Evolutionary conservation across 495 filamentous ascomycete genomes (phyloP).

Genomic region (Chlorociboria aeruginascens): DNA sequence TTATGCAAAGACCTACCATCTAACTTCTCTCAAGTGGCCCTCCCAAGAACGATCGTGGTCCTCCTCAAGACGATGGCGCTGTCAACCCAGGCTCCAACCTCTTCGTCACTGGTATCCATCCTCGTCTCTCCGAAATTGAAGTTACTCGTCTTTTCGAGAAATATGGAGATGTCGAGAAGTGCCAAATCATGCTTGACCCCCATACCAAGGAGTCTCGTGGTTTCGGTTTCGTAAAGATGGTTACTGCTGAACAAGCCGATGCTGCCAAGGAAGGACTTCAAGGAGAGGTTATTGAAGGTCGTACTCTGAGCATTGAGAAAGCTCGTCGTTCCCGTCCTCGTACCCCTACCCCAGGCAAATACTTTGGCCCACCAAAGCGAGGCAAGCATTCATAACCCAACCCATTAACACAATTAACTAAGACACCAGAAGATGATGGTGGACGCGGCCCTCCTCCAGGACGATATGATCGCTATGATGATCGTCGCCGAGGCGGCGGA

Average conservation of each 20-base stretch:
- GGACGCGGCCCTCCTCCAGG: slow-evolving; percentile 37
- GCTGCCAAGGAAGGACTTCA: slow-evolving; percentile 93
- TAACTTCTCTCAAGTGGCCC: slow-evolving; percentile 23
- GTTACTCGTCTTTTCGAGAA: slow-evolving; percentile 94
- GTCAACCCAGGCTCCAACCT: slow-evolving; percentile 93
- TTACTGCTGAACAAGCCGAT: slow-evolving; percentile 82
- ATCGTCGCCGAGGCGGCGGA: slow-evolving; percentile 25
- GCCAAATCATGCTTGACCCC: slow-evolving; percentile 98
- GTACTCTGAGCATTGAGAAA: slow-evolving; percentile 97
- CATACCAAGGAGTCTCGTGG: slow-evolving; percentile 97
- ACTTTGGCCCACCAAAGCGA: slow-evolving; percentile 97
- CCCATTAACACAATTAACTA: slow-evolving; percentile 21
- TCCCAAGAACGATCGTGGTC: slow-evolving; percentile 40
- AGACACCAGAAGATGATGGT: slow-evolving; percentile 39
- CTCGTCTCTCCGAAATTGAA: slow-evolving; percentile 81
- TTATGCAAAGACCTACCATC: slow-evolving; percentile 24
- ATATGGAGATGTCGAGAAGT: slow-evolving; percentile 96
- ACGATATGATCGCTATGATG: slow-evolving; percentile 40
- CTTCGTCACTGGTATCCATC: slow-evolving; percentile 96
- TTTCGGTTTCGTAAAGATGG: slow-evolving; percentile 99
- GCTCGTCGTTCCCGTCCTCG: slow-evolving; percentile 87
- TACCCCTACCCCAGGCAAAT: slow-evolving; percentile 96
- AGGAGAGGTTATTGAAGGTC: slow-evolving; percentile 89
- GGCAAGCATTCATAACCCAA: slow-evolving; percentile 43
- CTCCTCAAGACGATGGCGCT: slow-evolving; percentile 62